Evolutionary conservation across 139 green algal species (phyloP).

Genomic region (Closterium sp.): DNA sequence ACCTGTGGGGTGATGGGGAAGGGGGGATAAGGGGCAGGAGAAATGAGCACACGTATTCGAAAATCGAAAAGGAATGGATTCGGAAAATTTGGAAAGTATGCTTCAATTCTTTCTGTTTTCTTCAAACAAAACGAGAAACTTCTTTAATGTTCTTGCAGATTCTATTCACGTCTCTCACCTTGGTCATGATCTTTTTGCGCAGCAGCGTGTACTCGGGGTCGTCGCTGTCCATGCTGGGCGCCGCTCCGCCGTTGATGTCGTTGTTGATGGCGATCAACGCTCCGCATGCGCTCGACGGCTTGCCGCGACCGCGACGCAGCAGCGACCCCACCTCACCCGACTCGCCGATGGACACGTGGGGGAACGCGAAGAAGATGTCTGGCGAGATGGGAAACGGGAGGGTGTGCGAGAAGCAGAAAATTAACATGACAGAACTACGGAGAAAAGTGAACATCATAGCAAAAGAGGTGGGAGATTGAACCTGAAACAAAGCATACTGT

Average conservation of each 20-base stretch:
- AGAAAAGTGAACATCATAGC: too few relatives aligned
- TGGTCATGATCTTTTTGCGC: slow-evolving; percentile 75
- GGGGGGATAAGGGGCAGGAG: too few relatives aligned
- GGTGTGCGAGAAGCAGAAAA: neutral
- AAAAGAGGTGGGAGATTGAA: too few relatives aligned
- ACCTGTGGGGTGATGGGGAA: neutral
- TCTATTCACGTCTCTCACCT: too few relatives aligned
- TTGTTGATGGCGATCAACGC: slow-evolving; percentile 66
- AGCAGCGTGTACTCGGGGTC: slow-evolving; percentile 87
- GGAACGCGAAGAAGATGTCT: slow-evolving; percentile 88
- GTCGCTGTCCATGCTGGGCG: slow-evolving; percentile 70
- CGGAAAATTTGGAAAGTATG: neutral
- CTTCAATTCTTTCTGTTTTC: too few relatives aligned
- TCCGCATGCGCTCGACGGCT: slow-evolving; percentile 72
- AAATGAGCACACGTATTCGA: too few relatives aligned
- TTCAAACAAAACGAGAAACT: neutral
- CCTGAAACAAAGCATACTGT: too few relatives aligned
- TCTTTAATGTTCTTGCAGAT: neutral
- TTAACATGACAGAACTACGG: neutral
- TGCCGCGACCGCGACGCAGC: slow-evolving; percentile 61
- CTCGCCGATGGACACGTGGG: slow-evolving; percentile 79
- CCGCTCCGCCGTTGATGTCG: slow-evolving; percentile 52
- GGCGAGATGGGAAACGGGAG: neutral
- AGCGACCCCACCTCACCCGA: slow-evolving; percentile 65
- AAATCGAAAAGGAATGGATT: too few relatives aligned